Evolutionary conservation across 2,329 filamentous ascomycete genomes (phyloP).

Genomic region (Pseudocercospora eumusae): DNA sequence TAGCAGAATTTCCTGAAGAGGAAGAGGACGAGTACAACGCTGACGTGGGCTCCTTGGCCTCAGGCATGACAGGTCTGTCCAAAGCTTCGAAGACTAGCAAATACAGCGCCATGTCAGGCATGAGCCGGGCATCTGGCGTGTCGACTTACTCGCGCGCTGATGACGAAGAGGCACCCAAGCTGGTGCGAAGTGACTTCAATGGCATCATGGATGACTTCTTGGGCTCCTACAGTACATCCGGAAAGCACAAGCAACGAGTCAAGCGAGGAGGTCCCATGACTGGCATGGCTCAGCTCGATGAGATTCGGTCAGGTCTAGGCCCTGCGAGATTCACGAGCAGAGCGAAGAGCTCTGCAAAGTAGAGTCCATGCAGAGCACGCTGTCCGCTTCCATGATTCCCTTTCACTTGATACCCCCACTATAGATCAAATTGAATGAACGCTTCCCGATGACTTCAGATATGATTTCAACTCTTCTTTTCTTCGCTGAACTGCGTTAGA

Average conservation of each 20-base stretch:
- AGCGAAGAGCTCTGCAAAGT: slow-evolving; percentile 7
- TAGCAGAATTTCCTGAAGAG: slow-evolving; percentile 40
- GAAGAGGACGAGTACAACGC: slow-evolving; percentile 36
- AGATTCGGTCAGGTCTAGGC: slow-evolving; percentile 61
- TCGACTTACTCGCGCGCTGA: slow-evolving; percentile 38
- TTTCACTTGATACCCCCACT: slow-evolving; percentile 6
- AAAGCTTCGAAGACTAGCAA: slow-evolving; percentile 44
- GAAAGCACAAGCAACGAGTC: slow-evolving; percentile 64
- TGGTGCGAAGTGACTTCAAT: slow-evolving; percentile 78
- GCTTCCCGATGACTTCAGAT: neutral
- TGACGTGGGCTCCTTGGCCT: slow-evolving; percentile 50
- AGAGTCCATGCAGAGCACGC: neutral
- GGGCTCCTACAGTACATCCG: slow-evolving; percentile 68
- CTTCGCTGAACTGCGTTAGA: too few relatives aligned
- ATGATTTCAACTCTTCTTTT: too few relatives aligned
- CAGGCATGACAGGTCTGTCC: slow-evolving; percentile 55
- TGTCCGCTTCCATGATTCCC: neutral
- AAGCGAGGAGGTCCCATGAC: slow-evolving; percentile 77
- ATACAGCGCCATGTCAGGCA: slow-evolving; percentile 40
- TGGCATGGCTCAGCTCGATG: slow-evolving; percentile 86
- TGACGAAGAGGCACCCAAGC: slow-evolving; percentile 47
- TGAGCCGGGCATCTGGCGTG: slow-evolving; percentile 43
- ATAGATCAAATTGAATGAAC: neutral
- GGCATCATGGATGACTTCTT: slow-evolving; percentile 92
- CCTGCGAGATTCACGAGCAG: slow-evolving; percentile 17